Evolutionary conservation across 2,329 filamentous ascomycete species (phyloP).

Genomic region (Helicocarpus griseus): DNA sequence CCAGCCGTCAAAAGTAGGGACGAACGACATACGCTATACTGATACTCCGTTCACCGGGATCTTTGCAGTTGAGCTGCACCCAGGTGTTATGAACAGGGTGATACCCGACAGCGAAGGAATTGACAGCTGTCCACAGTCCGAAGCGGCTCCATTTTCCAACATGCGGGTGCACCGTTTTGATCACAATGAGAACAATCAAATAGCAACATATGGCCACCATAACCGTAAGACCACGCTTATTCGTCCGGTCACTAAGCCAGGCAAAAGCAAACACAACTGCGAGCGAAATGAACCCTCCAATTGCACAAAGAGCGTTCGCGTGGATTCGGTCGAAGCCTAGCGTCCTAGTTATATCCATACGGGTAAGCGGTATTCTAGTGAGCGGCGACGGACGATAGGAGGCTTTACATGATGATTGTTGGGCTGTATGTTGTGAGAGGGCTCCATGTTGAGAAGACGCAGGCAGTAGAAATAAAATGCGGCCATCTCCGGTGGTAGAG

Average conservation of each 20-base stretch:
- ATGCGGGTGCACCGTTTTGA: slow-evolving; percentile 32
- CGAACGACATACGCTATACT: slow-evolving; percentile 34
- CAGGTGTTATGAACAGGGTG: slow-evolving; percentile 46
- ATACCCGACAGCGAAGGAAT: slow-evolving; percentile 44
- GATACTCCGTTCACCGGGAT: slow-evolving; percentile 40
- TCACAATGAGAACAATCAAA: slow-evolving; percentile 35
- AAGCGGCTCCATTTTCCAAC: slow-evolving; percentile 41
- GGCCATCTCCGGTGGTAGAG: slow-evolving; percentile 39
- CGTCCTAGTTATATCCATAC: slow-evolving; percentile 17
- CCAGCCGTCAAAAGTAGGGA: not conserved
- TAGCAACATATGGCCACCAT: slow-evolving; percentile 39
- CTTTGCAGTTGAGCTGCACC: slow-evolving; percentile 44
- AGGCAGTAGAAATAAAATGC: slow-evolving; percentile 41
- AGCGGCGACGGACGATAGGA: not conserved
- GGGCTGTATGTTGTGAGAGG: slow-evolving; percentile 45
- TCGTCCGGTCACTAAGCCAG: slow-evolving; percentile 39
- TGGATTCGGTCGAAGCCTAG: slow-evolving; percentile 38
- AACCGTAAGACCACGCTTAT: slow-evolving; percentile 36
- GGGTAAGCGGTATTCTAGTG: slow-evolving; percentile 8
- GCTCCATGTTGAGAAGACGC: slow-evolving; percentile 45
- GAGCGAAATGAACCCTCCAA: slow-evolving; percentile 36
- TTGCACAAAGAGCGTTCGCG: slow-evolving; percentile 39
- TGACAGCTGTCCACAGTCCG: slow-evolving; percentile 44
- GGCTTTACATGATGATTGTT: slow-evolving; percentile 32
- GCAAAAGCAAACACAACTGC: slow-evolving; percentile 41